These are phyloP conservation scores for Tolypocladium sp. DNA, from an alignment of 2,329 filamentous ascomycete genomes.

Conservation along the genomic window DNA sequence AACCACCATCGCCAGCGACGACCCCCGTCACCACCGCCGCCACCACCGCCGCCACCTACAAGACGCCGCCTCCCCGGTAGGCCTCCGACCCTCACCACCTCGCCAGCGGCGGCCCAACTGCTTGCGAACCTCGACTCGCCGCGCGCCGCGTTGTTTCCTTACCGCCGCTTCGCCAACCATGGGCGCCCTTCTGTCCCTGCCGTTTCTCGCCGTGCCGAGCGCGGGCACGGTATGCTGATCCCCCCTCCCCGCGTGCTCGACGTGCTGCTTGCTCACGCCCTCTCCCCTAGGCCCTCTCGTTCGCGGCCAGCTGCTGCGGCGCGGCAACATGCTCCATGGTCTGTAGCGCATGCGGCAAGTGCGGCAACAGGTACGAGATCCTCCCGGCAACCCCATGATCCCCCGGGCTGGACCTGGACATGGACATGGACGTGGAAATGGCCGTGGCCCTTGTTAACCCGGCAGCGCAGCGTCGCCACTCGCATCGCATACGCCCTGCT, in stretches of 20 bases:
- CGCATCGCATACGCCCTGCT: constrained; percentile 94
- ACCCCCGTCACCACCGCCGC: background rate
- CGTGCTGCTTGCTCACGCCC: background rate
- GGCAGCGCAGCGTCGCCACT: constrained; percentile 69
- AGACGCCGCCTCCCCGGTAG: background rate
- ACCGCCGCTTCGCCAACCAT: constrained; percentile 37
- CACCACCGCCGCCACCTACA: background rate
- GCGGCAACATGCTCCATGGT: constrained; percentile 94
- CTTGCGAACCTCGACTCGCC: background rate
- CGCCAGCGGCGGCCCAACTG: background rate
- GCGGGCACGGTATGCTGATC: constrained; percentile 63
- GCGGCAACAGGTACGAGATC: constrained; percentile 69
- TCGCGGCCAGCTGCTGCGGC: constrained; percentile 86
- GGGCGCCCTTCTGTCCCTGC: constrained; percentile 86
- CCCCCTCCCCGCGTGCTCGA: background rate
- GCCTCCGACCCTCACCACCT: background rate
- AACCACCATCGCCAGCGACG: background rate
- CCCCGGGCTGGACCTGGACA: background rate
- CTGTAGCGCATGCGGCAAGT: constrained; percentile 92
- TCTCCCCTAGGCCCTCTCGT: constrained; percentile 55
- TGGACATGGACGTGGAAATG: constrained; percentile 2
- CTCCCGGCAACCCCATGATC: background rate
- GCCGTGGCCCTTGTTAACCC: background rate
- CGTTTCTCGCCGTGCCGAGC: constrained; percentile 81
- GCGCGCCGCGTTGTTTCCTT: background rate